Base-by-base conservation (phyloP, 2,329 filamentous ascomycete genomes). In the Botryosphaeria agaves region DNA sequence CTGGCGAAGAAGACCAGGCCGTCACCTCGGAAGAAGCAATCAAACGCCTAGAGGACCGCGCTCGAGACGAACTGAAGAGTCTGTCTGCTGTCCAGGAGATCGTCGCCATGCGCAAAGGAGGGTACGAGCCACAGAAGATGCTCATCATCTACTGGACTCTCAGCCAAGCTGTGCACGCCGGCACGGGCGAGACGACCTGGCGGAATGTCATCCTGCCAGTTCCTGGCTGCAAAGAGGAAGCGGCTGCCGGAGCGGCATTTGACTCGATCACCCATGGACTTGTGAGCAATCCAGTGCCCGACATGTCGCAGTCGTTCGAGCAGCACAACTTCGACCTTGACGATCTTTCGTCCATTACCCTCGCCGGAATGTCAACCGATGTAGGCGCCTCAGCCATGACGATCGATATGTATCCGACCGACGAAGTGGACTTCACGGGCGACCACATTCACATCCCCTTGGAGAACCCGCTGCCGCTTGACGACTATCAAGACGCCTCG, bases 1-100 rank as follows among this genome's bases (percentile, higher is more conserved):
- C 12, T 34, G 18, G 14, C 40, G 30, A 25, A 29, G 39, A 14
- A 36, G 31, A 27, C 35, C 37, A 18, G 33, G 36, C 4, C 31
- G 28, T 4, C 35, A 43, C 12, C 29, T 14, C 9, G 12, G 23
- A 33, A 9, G 26, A 23, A 5, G 30, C n/a, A 38, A 27, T 9
- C 34, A 40, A 14, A 28, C 33, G 14, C 23, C 26, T 3, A 2
- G 32, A 39, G 12, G 37, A 42, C 1, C 40, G 44, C 7, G 51
- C 57, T 1, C 38, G 43, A 3, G 38, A 43, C 3, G 42, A 43
- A 3, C 37, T 62, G 7, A 41, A 46, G 18, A 38, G 46, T 3
- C 46, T 61, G 25, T 56, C 49, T 1, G 58, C 55, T 3, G 46
- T 51, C 3, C 57, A 61, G 33, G 56, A 62, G 29, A 43, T 61